Conservation (phyloP, 371 early-diverging fungal genomes). For the Smittium mucronatum region DNA sequence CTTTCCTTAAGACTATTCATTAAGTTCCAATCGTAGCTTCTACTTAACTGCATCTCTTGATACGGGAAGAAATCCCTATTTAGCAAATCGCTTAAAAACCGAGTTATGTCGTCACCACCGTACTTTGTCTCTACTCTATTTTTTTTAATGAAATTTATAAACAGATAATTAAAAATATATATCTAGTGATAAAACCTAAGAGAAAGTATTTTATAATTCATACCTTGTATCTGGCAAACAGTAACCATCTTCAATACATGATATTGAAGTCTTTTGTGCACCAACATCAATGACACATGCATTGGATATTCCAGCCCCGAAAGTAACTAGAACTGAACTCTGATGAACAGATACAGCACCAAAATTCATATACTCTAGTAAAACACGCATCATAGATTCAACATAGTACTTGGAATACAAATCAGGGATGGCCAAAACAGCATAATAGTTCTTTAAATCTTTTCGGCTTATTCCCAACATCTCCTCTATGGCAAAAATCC, state of each 20-base stretch:
- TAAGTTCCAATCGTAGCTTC: conserved; percentile 53
- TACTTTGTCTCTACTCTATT: conserved; percentile 45
- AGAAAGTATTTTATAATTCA: too few species aligned
- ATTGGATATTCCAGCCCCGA: conserved; percentile 74
- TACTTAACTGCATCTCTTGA: conserved; percentile 41
- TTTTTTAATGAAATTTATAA: background rate
- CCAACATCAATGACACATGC: conserved; percentile 87
- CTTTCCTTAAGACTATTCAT: conserved; percentile 61
- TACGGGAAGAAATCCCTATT: conserved; percentile 62
- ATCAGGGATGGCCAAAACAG: conserved; percentile 68
- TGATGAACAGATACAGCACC: conserved; percentile 57
- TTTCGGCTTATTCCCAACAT: conserved; percentile 51
- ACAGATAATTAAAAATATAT: background rate
- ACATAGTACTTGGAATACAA: conserved; percentile 48
- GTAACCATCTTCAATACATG: conserved; percentile 77
- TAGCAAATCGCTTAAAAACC: conserved; percentile 51
- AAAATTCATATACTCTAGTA: conserved; percentile 65
- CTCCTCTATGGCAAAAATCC: conserved; percentile 52
- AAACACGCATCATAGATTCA: conserved; percentile 44
- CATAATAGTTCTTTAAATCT: conserved; percentile 49
- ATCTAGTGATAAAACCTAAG: too few species aligned
- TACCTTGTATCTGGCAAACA: conserved; percentile 41
- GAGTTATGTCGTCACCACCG: conserved; percentile 79
- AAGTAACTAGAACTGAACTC: conserved; percentile 69
- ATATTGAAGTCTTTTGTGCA: conserved; percentile 68